Percentiles rank a stretch among this genome's conserved stretches.
Conservation (phyloP, 139 green algal genomes). For the Raphidocelis subcapitata region DNA sequence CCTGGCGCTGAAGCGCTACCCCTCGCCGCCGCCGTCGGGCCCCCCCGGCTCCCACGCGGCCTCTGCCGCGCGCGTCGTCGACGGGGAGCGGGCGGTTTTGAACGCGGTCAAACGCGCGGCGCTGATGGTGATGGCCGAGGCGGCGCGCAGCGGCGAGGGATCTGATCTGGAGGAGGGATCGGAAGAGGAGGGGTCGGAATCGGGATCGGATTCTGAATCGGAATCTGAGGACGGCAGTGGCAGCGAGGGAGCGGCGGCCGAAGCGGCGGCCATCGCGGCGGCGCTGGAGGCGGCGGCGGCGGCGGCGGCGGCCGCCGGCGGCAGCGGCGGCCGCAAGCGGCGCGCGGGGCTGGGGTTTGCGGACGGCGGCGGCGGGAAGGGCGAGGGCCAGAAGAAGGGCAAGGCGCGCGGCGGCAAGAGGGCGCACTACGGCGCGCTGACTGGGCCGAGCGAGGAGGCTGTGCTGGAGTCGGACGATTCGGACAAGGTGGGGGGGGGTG, state of each 20-base stretch:
- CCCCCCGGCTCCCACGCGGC: slow-evolving; percentile 3
- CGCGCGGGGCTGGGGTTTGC: too few species aligned
- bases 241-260: too few species aligned
- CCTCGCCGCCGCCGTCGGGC: background rate
- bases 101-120: slow-evolving; percentile 21
- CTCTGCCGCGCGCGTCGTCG: slow-evolving; percentile 15
- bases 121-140: slow-evolving; percentile 16
- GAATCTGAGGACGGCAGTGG: too few species aligned
- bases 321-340: too few species aligned
- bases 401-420: too few species aligned
- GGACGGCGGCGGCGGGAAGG: too few species aligned
- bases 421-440: slow-evolving; percentile 21
- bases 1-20: background rate
- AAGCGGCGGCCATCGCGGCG: too few species aligned
- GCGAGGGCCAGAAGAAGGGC: background rate
- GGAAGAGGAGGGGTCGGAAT: background rate
- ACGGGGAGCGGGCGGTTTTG: slow-evolving; percentile 11
- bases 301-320: too few species aligned
- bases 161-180: background rate
- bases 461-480: slow-evolving; percentile 40
- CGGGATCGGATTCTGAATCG: background rate
- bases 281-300: too few species aligned
- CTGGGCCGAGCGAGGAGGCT: slow-evolving; percentile 11
- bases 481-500: slow-evolving; percentile 24
- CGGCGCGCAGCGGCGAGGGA: background rate